These are phyloP conservation scores for Lagerstroemia speciosa DNA, from an alignment of 345 rosid genomes.

Conservation along the genomic window DNA sequence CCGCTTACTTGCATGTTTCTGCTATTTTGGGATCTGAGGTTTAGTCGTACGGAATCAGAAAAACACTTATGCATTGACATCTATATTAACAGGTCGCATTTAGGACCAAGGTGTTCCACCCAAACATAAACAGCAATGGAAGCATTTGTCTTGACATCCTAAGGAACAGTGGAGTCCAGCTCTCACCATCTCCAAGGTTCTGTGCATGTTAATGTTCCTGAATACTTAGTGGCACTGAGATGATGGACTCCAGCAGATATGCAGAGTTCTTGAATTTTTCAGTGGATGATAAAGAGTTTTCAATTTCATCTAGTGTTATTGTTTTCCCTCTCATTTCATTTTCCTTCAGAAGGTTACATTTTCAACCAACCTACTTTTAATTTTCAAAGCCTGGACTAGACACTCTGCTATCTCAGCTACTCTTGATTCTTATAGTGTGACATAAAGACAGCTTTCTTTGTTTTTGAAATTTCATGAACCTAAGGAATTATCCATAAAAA, in stretches of 20 bases:
- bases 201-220: neutral
- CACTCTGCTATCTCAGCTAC: too few species aligned
- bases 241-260: too few species aligned
- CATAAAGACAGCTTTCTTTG: too few species aligned
- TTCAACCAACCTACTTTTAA: neutral
- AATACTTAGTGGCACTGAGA: neutral
- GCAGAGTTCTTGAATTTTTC: neutral
- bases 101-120: conserved; percentile 9
- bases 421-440: too few species aligned
- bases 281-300: neutral
- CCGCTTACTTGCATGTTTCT: too few species aligned
- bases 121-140: conserved; percentile 10
- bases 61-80: neutral
- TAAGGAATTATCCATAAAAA: too few species aligned
- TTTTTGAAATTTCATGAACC: too few species aligned
- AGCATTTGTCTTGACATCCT: conserved; percentile 8
- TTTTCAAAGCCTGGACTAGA: too few species aligned
- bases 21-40: too few species aligned
- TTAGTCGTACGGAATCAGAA: too few species aligned
- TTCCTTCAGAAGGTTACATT: neutral
- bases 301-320: neutral
- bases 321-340: neutral
- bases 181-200: conserved; percentile 8
- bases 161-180: conserved; percentile 11
- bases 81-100: conserved; percentile 1